phyloP scores from a whole-genome alignment of 305 asterid genomes.

The Fraxinus xanthoxyloides region DNA sequence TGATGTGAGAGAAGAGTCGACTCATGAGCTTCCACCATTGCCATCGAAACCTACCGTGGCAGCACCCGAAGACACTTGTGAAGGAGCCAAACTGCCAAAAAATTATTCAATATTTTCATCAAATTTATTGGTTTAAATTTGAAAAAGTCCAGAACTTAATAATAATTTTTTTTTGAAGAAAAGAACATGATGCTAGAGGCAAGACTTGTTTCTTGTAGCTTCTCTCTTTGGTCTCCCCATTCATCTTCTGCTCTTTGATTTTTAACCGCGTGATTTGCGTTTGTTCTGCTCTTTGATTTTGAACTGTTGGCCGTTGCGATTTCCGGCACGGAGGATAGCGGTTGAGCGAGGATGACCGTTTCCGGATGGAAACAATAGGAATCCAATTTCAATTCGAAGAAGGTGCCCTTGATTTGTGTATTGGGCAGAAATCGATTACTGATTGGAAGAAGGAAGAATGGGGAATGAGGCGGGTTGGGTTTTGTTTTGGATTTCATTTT shows the following conservation, averaged over 20 bases:
- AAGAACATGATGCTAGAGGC: slow-evolving; percentile 90
- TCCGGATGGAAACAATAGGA: too few species aligned
- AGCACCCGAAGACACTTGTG: slow-evolving; percentile 76
- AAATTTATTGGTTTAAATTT: not conserved
- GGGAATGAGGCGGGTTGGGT: too few species aligned
- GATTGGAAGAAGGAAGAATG: too few species aligned
- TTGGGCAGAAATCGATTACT: too few species aligned
- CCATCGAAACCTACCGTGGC: slow-evolving; percentile 85
- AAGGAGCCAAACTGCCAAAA: slow-evolving; percentile 72
- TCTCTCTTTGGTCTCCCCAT: slow-evolving; percentile 94
- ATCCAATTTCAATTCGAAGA: too few species aligned
- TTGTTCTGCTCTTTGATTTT: not conserved
- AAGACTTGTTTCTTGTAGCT: slow-evolving; percentile 87
- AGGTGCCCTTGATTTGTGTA: too few species aligned
- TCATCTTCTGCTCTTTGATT: slow-evolving; percentile 1
- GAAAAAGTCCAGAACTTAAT: not conserved
- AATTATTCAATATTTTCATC: not conserved
- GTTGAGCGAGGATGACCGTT: not conserved
- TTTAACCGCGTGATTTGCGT: not conserved
- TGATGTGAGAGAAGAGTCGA: slow-evolving; percentile 55
- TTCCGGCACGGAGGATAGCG: not conserved
- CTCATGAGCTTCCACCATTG: slow-evolving; percentile 82
- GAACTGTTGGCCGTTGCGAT: not conserved
- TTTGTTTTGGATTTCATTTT: too few species aligned
- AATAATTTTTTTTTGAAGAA: not conserved